These are phyloP conservation scores for Periconia sp. DNA, from an alignment of 2,329 filamentous ascomycete genomes.

Conservation along the genomic window DNA sequence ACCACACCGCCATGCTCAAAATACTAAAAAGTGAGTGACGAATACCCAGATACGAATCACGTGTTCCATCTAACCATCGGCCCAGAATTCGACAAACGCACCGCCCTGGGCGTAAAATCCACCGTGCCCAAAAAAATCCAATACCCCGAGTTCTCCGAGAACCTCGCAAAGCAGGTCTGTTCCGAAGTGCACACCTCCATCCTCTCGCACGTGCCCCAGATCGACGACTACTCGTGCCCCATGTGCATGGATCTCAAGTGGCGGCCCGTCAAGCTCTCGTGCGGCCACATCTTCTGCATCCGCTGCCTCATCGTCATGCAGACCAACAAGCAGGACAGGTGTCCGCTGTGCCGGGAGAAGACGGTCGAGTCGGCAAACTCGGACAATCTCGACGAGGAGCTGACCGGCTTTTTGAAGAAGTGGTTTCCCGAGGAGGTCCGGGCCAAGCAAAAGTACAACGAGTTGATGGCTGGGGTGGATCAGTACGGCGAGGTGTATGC, in stretches of 20 bases:
- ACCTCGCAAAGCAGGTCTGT: constrained; percentile 77
- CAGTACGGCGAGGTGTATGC: constrained; percentile 72
- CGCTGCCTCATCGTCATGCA: constrained; percentile 83
- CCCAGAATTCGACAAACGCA: constrained; percentile 84
- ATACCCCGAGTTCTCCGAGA: constrained; percentile 64
- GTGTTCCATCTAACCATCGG: background rate
- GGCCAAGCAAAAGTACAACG: constrained; percentile 68
- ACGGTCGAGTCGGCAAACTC: constrained; percentile 74
- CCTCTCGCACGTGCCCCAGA: constrained; percentile 74
- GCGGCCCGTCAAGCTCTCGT: constrained; percentile 78
- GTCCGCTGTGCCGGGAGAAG: constrained; percentile 76
- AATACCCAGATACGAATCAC: background rate
- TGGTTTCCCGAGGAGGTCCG: constrained; percentile 80
- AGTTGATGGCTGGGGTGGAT: constrained; percentile 75
- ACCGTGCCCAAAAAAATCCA: constrained; percentile 66
- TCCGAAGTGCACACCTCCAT: constrained; percentile 75
- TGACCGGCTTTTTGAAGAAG: constrained; percentile 72
- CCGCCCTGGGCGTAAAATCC: constrained; percentile 71
- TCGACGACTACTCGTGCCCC: constrained; percentile 85
- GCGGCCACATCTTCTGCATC: constrained; percentile 82
- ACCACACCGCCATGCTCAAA: constrained; percentile 76
- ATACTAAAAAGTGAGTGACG: constrained; percentile 76
- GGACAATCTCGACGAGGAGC: constrained; percentile 73
- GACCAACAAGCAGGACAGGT: constrained; percentile 69
- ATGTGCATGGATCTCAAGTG: constrained; percentile 82